Conservation (phyloP, 2,329 filamentous ascomycete genomes). For the Phaeosphaeriaceae sp. region DNA sequence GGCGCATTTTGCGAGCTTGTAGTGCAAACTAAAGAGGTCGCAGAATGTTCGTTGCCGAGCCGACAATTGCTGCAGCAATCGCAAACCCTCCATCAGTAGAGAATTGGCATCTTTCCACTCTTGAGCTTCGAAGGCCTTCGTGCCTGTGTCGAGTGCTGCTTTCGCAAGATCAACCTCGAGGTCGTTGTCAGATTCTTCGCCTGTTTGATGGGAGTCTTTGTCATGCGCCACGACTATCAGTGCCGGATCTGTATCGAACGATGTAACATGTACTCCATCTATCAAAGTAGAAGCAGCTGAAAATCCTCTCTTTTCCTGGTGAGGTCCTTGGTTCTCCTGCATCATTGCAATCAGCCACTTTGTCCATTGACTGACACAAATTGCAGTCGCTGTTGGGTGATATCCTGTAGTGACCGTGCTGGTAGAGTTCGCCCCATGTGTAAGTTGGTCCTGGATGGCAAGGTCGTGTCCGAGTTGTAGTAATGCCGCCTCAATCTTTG, state of each 20-base stretch:
- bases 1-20: conserved; percentile 34
- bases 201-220: conserved; percentile 1
- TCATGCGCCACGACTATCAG: not conserved
- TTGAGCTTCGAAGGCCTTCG: conserved; percentile 26
- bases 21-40: conserved; percentile 23
- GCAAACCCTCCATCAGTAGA: conserved; percentile 36
- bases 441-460: not conserved
- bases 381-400: too few relatives aligned
- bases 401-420: too few relatives aligned
- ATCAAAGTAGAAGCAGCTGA: not conserved
- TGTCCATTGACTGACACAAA: too few relatives aligned
- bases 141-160: conserved; percentile 31
- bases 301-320: too few relatives aligned
- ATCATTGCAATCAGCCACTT: too few relatives aligned
- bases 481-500: conserved; percentile 16
- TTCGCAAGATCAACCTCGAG: conserved; percentile 32
- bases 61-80: conserved; percentile 28
- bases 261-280: not conserved
- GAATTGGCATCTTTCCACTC: conserved; percentile 32
- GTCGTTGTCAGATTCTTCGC: conserved; percentile 32
- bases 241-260: not conserved
- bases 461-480: conserved; percentile 19
- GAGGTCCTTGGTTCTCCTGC: too few relatives aligned
- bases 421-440: too few relatives aligned
- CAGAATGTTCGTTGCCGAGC: conserved; percentile 11